Percentiles rank a stretch among this genome's conserved stretches.
These are phyloP conservation scores for Thelephora aurantiotincta DNA, from an alignment of 768 basidiomycete species.

Conservation along the genomic window DNA sequence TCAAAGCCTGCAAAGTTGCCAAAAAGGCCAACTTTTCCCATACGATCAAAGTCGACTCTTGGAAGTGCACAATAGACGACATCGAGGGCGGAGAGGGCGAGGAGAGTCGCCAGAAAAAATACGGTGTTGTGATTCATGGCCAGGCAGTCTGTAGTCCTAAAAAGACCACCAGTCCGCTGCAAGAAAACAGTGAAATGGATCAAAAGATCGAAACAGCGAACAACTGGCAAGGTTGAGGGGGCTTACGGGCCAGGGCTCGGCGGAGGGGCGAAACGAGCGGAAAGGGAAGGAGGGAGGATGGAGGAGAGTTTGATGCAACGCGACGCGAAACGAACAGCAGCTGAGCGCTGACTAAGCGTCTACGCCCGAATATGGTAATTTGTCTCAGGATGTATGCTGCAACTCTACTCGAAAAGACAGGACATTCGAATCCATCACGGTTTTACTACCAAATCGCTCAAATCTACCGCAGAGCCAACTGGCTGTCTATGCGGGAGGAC, in stretches of 20 bases:
- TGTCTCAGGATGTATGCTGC: neutral
- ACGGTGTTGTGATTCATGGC: neutral
- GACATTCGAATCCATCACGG: neutral
- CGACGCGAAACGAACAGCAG: conserved; percentile 17
- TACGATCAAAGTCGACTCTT: conserved; percentile 54
- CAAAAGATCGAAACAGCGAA: no score
- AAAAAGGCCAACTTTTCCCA: conserved; percentile 84
- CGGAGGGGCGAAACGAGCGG: conserved; percentile 2
- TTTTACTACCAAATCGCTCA: conserved; percentile 22
- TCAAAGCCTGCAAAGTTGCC: conserved; percentile 85
- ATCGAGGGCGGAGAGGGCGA: conserved; percentile 8
- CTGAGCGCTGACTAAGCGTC: conserved; percentile 16
- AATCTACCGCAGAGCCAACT: conserved; percentile 33
- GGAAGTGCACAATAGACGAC: neutral
- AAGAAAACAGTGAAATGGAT: no score
- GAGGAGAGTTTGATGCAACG: conserved; percentile 1
- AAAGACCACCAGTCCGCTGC: no score
- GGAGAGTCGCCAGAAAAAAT: neutral
- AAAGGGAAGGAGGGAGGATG: no score
- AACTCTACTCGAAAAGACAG: no score
- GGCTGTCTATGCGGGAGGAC: conserved; percentile 45
- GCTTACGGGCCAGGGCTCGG: neutral
- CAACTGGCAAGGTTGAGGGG: no score
- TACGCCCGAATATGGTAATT: conserved; percentile 7
- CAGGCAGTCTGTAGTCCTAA: neutral